Evolutionary conservation across 2,329 filamentous ascomycete species (phyloP).

Genomic region (Colletotrichum caudatum): DNA sequence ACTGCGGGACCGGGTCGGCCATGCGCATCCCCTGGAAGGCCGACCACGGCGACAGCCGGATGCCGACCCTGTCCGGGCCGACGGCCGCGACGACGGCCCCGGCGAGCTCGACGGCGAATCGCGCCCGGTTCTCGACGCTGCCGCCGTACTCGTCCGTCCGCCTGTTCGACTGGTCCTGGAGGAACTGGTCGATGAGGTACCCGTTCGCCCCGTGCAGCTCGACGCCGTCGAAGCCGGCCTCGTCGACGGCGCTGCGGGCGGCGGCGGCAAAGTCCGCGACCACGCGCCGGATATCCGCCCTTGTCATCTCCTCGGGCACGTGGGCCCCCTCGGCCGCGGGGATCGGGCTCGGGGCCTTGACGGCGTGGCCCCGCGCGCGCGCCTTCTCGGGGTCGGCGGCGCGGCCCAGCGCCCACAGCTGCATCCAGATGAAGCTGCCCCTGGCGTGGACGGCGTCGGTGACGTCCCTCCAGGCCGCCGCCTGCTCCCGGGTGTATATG

Average conservation of each 20-base stretch:
- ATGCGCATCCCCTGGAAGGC: conserved; percentile 73
- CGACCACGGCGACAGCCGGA: conserved; percentile 71
- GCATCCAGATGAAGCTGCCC: conserved; percentile 63
- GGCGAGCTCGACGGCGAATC: conserved; percentile 61
- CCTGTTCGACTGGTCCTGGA: conserved; percentile 62
- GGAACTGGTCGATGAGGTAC: conserved; percentile 72
- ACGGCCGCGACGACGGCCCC: conserved; percentile 46
- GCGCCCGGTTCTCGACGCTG: conserved; percentile 64
- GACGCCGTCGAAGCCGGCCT: neutral
- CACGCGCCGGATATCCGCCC: neutral
- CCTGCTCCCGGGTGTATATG: neutral
- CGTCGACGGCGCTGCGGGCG: neutral
- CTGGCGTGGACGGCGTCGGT: conserved; percentile 46
- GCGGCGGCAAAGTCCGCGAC: neutral
- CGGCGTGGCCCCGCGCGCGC: conserved; percentile 43
- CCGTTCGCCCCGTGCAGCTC: conserved; percentile 70
- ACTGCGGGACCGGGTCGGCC: conserved; percentile 72
- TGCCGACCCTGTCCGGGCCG: conserved; percentile 64
- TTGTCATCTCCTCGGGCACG: neutral
- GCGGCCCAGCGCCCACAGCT: conserved; percentile 72
- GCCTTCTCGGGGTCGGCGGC: conserved; percentile 53
- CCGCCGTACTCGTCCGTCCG: conserved; percentile 66
- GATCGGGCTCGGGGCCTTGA: neutral
- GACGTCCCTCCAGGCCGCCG: conserved; percentile 44
- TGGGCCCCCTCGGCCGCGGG: neutral